phyloP scores from a whole-genome alignment of 345 rosid genomes.

The Melaleuca quinquenervia region DNA sequence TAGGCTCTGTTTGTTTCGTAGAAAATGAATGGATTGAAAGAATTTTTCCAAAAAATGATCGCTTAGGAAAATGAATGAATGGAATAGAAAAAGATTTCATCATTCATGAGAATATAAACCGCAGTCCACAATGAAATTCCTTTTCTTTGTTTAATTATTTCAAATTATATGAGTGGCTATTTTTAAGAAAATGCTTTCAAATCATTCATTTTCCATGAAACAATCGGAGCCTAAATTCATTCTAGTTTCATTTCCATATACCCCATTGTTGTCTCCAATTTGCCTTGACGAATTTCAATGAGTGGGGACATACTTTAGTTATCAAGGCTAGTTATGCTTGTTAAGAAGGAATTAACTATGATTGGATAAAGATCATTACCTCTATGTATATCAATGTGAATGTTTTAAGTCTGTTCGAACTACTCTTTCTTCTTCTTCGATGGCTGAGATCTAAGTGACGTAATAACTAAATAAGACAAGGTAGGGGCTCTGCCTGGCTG shows the following conservation, averaged over 20 bases:
- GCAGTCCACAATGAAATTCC: too few species aligned
- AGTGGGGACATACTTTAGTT: background rate
- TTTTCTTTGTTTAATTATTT: too few species aligned
- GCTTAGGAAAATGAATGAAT: too few species aligned
- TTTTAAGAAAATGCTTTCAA: too few species aligned
- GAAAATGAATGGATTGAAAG: too few species aligned
- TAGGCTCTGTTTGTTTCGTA: background rate
- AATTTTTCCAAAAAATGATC: too few species aligned
- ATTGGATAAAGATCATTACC: background rate
- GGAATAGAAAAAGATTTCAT: too few species aligned
- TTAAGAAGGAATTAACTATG: background rate
- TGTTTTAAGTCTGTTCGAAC: background rate
- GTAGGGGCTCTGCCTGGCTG: background rate
- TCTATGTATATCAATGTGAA: background rate
- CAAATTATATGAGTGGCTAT: too few species aligned
- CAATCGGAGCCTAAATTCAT: background rate
- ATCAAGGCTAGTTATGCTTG: background rate
- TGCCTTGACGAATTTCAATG: background rate
- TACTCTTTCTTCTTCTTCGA: background rate
- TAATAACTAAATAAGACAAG: background rate
- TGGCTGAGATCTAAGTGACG: background rate
- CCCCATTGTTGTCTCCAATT: background rate
- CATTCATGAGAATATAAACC: too few species aligned
- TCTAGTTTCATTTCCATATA: background rate
- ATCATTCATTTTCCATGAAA: too few species aligned